Evolutionary conservation across 352 stramenopile species (phyloP), one percentile per base, ranked within the genome.

Genomic region (Peronospora tabacina): DNA sequence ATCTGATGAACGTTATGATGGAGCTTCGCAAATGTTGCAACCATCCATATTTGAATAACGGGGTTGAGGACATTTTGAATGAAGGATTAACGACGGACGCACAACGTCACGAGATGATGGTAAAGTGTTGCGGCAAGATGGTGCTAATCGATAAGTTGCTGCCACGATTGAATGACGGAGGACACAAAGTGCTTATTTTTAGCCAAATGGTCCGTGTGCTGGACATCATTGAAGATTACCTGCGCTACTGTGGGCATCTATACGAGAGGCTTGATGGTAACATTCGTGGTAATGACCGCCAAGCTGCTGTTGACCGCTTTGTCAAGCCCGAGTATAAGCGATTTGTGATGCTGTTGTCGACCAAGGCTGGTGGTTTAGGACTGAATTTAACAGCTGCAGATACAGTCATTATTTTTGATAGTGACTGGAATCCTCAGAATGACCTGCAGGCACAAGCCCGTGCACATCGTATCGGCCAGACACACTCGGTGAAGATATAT

Each of bases 191-290:
- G 22, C 78, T 99, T 11, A 92, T 99, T 16, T 99, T 99, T 66
- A 98, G 88, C 43, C 97, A 99, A 72, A 95, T 97, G 82, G 96
- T 98, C 38, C 96, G 96, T 30, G 98, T 99, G 65, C 72, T 99
- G 40, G 95, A 99, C 66, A 97, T 99, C 28, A 93, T 99, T 16
- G 95, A 99, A 60, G 97, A 99, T 59, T 99, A 99, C 69, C 66
- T 99, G 22, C 69, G 85, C 22, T 85, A 84, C 40, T 80, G 92
- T 24, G 79, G 84, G 2, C 94, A 98, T 62, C 68, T 94, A 17
- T 97, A 94, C 75, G 96, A 99, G 60, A 82, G 97, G 11, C 92
- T 99, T 52, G 97, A 99, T 68, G 97, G 82, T 24, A 97, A 95
- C 48, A 98, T 99, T 48, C 96, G 82, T 40, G 84, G 84, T 11